Evolutionary conservation across 2,329 filamentous ascomycete genomes (phyloP).

Genomic region (Phialophora expanda): DNA sequence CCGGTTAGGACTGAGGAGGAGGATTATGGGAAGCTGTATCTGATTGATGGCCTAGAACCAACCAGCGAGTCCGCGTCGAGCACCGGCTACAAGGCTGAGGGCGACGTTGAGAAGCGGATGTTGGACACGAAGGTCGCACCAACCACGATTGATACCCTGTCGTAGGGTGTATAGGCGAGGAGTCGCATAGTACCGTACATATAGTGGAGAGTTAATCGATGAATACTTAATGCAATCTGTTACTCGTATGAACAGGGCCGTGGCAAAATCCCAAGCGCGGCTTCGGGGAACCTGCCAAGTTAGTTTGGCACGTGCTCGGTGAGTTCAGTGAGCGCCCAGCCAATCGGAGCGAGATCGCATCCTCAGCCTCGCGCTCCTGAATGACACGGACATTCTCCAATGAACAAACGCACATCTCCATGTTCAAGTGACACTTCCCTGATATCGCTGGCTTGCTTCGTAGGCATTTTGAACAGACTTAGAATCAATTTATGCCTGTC

Average conservation of each 20-base stretch:
- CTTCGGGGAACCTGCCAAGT: background rate
- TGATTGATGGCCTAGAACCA: constrained; percentile 18
- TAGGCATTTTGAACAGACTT: background rate
- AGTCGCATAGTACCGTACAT: background rate
- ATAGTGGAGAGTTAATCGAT: background rate
- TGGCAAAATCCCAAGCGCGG: too few species aligned
- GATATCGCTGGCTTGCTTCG: background rate
- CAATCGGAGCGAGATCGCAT: background rate
- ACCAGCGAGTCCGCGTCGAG: constrained; percentile 6
- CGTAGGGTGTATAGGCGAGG: background rate
- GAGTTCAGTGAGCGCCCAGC: too few species aligned
- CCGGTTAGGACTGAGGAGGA: constrained; percentile 18
- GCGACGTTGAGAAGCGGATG: background rate
- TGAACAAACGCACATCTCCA: constrained; percentile 14
- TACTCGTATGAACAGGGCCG: background rate
- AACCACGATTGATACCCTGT: background rate
- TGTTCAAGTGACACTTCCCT: background rate
- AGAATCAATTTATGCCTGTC: background rate
- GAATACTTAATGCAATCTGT: background rate
- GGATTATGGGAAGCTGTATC: constrained; percentile 15
- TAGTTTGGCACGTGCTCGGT: background rate
- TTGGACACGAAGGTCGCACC: constrained; percentile 3
- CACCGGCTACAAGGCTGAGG: background rate
- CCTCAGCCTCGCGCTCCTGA: background rate
- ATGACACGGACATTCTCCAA: background rate